These are phyloP conservation scores for Coelastrella sp. DNA, from an alignment of 139 green algal species.

Conservation along the genomic window DNA sequence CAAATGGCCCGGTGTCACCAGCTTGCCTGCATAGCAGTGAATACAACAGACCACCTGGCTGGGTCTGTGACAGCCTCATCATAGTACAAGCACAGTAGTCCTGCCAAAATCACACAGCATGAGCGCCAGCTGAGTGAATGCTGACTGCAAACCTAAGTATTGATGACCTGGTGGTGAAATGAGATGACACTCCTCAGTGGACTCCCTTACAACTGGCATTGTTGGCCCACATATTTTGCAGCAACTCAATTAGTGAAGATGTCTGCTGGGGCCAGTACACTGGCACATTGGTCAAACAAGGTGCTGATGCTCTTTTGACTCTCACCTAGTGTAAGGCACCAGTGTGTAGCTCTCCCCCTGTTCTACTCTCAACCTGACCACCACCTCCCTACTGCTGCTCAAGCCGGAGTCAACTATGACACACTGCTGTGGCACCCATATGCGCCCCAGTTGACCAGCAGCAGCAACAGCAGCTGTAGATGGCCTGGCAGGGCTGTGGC, in stretches of 20 bases:
- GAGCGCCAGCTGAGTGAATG: too few species aligned
- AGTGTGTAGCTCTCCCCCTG: constrained; percentile 18
- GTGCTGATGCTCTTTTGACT: background rate
- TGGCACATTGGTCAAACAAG: too few species aligned
- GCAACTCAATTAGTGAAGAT: too few species aligned
- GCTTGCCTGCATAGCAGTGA: background rate
- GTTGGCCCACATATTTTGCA: too few species aligned
- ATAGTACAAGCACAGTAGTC: too few species aligned
- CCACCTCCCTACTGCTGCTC: constrained; percentile 28
- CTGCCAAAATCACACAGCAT: too few species aligned
- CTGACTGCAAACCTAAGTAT: background rate
- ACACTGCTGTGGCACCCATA: background rate
- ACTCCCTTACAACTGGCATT: too few species aligned
- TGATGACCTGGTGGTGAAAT: background rate
- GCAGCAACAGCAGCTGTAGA: background rate
- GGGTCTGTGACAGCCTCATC: too few species aligned
- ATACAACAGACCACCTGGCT: background rate
- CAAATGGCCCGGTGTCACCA: constrained; percentile 10
- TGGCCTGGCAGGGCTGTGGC: background rate
- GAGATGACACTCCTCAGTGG: too few species aligned
- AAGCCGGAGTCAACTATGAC: constrained; percentile 15
- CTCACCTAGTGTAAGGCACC: constrained; percentile 43
- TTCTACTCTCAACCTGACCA: background rate
- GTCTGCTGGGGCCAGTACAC: too few species aligned
- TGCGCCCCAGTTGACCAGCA: background rate